Evolutionary conservation across 148 eudicot species (phyloP).

Genomic region (Nepenthes gracilis): DNA sequence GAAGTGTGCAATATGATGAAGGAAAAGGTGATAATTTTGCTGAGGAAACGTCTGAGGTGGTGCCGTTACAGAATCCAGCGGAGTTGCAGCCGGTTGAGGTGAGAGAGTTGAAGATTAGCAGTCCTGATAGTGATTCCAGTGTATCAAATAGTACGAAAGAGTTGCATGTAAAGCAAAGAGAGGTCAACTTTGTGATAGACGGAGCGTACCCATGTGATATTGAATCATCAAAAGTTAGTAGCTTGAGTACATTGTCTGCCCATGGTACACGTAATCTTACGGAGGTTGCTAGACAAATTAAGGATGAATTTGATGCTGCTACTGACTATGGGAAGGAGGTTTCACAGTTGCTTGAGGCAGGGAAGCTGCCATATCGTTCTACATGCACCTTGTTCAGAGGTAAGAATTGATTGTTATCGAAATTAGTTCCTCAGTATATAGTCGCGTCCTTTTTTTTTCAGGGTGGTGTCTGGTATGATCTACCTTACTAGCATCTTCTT

Average conservation of each 20-base stretch:
- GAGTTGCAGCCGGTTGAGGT: slow-evolving; percentile 24
- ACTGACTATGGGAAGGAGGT: slow-evolving; percentile 72
- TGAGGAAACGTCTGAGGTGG: slow-evolving; percentile 20
- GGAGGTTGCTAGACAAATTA: slow-evolving; percentile 79
- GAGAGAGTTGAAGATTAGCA: slow-evolving; percentile 36
- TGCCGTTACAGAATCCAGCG: slow-evolving; percentile 2
- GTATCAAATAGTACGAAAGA: slow-evolving; percentile 35
- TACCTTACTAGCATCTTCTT: neutral
- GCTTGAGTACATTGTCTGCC: slow-evolving; percentile 45
- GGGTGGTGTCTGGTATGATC: neutral
- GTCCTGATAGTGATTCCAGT: slow-evolving; percentile 31
- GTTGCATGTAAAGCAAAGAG: slow-evolving; percentile 40
- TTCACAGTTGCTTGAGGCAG: slow-evolving; percentile 82
- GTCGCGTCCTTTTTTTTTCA: neutral
- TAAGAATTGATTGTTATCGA: slow-evolving; percentile 9
- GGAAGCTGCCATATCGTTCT: slow-evolving; percentile 73
- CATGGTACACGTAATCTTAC: slow-evolving; percentile 69
- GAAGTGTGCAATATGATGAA: slow-evolving; percentile 16
- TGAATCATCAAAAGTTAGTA: slow-evolving; percentile 66
- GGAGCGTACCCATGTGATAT: slow-evolving; percentile 36
- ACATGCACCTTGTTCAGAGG: slow-evolving; percentile 48
- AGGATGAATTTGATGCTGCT: slow-evolving; percentile 72
- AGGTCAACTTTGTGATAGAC: slow-evolving; percentile 57
- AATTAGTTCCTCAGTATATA: neutral
- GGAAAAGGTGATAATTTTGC: slow-evolving; percentile 9